Base-by-base conservation (phyloP, 139 green algal species). In the Picochlorum sp. region DNA sequence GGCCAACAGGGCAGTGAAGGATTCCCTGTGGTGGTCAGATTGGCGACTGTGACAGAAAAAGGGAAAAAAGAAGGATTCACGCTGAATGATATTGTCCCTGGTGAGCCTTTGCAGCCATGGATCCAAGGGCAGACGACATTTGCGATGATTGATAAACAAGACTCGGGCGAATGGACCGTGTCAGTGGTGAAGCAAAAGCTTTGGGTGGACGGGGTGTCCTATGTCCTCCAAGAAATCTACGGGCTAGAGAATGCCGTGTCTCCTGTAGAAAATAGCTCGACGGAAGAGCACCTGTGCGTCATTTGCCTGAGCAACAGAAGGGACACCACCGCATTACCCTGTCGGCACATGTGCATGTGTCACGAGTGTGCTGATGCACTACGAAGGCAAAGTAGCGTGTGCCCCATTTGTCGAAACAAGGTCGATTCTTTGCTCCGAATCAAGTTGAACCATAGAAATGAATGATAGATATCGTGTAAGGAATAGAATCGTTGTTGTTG, bases 301-400 rank as follows among this genome's bases (percentile, higher is more conserved):
- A 96, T 98, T 67, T 98, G 93, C 78, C 85, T 98, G 66, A 85
- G 79, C 6, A 88, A 91, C 21, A 74, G 83, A 30, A 70, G 90
- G 4, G 86, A 98, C 76, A 98, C 92, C 3, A 96, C 88, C 1
- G 91, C 95, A 51, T 81, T 98, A 57, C 93, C 93, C 13, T 98
- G 93, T 81, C 75, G 93, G 8, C 93, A 98, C 82, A 96, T 98
- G 91, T 98, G 89, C 82, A 93, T 97, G 86, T 96, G 90, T 76
- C 64, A 77, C 47, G 66, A 67, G 34, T 71, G 65, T 38, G 65
- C 65, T 11, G 9, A 38, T 45, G 88, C 85, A 73, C 79, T 96
- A 57, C 84, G 89, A 64, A 81, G 79, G 50, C 84, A 95, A 80
- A 91, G 79, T 5, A 88, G 84, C 80, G 88, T 87, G 74, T 98